Percentiles rank a stretch among this genome's conserved stretches.
These are phyloP conservation scores for Trichoderma endophyticum DNA, from an alignment of 2,329 filamentous ascomycete species.

Conservation along the genomic window DNA sequence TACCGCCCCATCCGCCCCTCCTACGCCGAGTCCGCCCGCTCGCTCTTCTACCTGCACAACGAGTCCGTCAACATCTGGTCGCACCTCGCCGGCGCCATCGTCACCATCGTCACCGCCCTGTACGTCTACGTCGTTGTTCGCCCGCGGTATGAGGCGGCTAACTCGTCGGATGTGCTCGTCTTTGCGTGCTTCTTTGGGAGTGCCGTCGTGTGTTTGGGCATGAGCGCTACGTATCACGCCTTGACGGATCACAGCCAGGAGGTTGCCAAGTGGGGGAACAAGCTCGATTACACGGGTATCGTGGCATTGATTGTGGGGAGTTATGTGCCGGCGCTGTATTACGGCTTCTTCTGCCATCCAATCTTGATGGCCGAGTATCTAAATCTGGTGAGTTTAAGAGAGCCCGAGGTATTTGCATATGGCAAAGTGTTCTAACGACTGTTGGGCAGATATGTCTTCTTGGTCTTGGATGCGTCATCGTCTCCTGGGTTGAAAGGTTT, in stretches of 20 bases:
- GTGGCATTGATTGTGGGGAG: constrained; percentile 87
- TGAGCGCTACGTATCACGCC: constrained; percentile 82
- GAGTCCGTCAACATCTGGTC: constrained; percentile 63
- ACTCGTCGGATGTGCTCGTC: constrained; percentile 61
- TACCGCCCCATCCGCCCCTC: constrained; percentile 53
- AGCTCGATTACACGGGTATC: constrained; percentile 92
- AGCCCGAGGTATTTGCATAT: neutral
- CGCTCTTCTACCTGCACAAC: constrained; percentile 56
- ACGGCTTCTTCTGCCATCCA: constrained; percentile 73
- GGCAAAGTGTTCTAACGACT: constrained; percentile 15
- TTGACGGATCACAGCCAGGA: constrained; percentile 78
- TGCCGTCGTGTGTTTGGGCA: constrained; percentile 68
- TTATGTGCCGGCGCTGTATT: constrained; percentile 84
- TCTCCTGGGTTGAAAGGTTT: constrained; percentile 79
- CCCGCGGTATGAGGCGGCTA: constrained; percentile 64
- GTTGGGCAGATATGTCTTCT: constrained; percentile 67
- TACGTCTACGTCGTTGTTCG: constrained; percentile 56
- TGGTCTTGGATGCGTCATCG: constrained; percentile 70
- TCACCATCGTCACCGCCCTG: constrained; percentile 50
- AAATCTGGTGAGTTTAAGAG: constrained; percentile 56
- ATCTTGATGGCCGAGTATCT: constrained; percentile 68
- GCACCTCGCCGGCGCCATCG: constrained; percentile 61
- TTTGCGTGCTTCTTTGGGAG: constrained; percentile 79
- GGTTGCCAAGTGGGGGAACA: constrained; percentile 82
- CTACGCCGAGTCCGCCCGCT: constrained; percentile 44